These are phyloP conservation scores for Leccinum subfulvum DNA, from an alignment of 1,284 basidiomycete genomes.

Conservation along the genomic window DNA sequence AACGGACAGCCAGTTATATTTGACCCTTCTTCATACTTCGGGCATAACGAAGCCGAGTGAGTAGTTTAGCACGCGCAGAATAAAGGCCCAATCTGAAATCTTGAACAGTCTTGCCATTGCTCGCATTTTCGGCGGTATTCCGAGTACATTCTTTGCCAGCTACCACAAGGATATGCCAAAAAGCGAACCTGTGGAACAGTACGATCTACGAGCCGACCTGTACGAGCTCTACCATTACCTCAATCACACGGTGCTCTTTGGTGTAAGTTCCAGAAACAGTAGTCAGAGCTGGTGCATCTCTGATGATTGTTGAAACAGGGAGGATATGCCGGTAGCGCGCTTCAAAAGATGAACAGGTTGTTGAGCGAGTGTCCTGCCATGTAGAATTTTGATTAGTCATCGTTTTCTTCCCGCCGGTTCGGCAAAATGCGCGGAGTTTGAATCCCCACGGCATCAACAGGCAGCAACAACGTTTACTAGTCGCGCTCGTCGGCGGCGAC, in stretches of 20 bases:
- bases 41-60: slow-evolving; percentile 86
- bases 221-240: slow-evolving; percentile 89
- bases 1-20: slow-evolving; percentile 71
- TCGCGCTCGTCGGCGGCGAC: slow-evolving; percentile 21
- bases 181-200: slow-evolving; percentile 67
- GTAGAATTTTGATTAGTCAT: slow-evolving; percentile 20
- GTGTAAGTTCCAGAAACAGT: slow-evolving; percentile 43
- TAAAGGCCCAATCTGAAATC: slow-evolving; percentile 3
- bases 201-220: slow-evolving; percentile 66
- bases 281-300: neutral
- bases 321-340: slow-evolving; percentile 55
- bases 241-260: slow-evolving; percentile 77
- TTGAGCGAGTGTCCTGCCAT: slow-evolving; percentile 34
- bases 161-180: slow-evolving; percentile 74
- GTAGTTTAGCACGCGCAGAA: slow-evolving; percentile 26
- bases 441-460: slow-evolving; percentile 20
- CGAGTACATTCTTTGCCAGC: slow-evolving; percentile 64
- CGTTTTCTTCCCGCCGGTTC: neutral
- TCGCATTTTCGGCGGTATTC: slow-evolving; percentile 83
- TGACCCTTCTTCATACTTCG: slow-evolving; percentile 82
- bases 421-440: slow-evolving; percentile 13
- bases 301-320: slow-evolving; percentile 40
- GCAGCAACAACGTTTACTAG: slow-evolving; percentile 29
- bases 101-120: slow-evolving; percentile 70
- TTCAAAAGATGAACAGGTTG: slow-evolving; percentile 54